These are phyloP conservation scores for Bretziella fagacearum DNA, from an alignment of 2,329 filamentous ascomycete species.

Conservation along the genomic window DNA sequence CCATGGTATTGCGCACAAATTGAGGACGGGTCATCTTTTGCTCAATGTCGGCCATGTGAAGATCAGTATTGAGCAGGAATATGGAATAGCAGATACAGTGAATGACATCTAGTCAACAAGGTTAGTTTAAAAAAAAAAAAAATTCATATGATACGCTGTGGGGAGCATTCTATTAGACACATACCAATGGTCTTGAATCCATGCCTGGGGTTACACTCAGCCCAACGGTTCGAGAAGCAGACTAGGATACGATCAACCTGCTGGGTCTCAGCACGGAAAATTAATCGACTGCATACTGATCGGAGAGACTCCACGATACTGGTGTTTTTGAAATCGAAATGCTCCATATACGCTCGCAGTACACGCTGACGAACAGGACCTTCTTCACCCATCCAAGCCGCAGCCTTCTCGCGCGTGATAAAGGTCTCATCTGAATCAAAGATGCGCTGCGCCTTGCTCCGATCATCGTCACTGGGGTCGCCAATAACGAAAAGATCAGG, in stretches of 20 bases:
- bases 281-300: slow-evolving; percentile 61
- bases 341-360: slow-evolving; percentile 67
- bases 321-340: slow-evolving; percentile 71
- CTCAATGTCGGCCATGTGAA: slow-evolving; percentile 89
- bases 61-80: slow-evolving; percentile 84
- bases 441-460: slow-evolving; percentile 62
- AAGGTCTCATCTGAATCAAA: slow-evolving; percentile 74
- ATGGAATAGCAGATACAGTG: slow-evolving; percentile 96
- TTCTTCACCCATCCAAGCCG: slow-evolving; percentile 75
- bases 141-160: neutral
- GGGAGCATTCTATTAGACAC: slow-evolving; percentile 19
- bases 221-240: slow-evolving; percentile 80
- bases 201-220: slow-evolving; percentile 77
- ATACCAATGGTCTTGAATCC: slow-evolving; percentile 78
- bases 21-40: slow-evolving; percentile 90
- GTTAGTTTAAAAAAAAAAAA: slow-evolving; percentile 21
- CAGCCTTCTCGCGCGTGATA: slow-evolving; percentile 61
- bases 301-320: slow-evolving; percentile 68
- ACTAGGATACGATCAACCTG: slow-evolving; percentile 91
- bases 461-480: slow-evolving; percentile 50
- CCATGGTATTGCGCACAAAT: slow-evolving; percentile 92
- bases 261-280: slow-evolving; percentile 83
- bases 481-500: slow-evolving; percentile 37
- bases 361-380: slow-evolving; percentile 41
- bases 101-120: slow-evolving; percentile 52